phyloP scores from a whole-genome alignment of 2,329 filamentous ascomycete species.

The Talaromyces sp. region DNA sequence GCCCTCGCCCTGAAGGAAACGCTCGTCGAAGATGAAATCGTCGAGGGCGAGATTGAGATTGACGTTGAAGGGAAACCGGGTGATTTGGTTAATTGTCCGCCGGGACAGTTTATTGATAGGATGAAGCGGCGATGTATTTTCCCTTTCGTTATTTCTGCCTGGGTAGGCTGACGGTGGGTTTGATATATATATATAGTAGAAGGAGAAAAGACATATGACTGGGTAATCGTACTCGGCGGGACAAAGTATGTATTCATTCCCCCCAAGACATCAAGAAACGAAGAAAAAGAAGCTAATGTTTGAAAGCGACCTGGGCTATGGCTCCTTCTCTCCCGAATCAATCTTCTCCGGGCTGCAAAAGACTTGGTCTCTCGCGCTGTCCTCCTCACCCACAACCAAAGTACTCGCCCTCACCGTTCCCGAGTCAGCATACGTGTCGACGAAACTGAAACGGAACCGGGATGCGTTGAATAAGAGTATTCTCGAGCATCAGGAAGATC shows the following conservation, averaged over 20 bases:
- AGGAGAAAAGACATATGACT: slow-evolving; percentile 44
- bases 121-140: slow-evolving; percentile 22
- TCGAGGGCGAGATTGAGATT: slow-evolving; percentile 30
- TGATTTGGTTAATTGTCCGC: slow-evolving; percentile 40
- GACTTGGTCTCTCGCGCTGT: slow-evolving; percentile 49
- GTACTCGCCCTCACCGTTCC: slow-evolving; percentile 62
- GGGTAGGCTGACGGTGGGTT: not conserved
- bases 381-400: slow-evolving; percentile 41
- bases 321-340: slow-evolving; percentile 24
- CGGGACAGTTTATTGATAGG: slow-evolving; percentile 26
- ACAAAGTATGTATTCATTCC: slow-evolving; percentile 44
- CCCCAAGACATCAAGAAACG: not conserved
- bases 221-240: slow-evolving; percentile 59
- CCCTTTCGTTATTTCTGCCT: not conserved
- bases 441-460: slow-evolving; percentile 31
- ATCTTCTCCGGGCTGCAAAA: slow-evolving; percentile 49
- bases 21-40: slow-evolving; percentile 18
- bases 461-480: slow-evolving; percentile 52
- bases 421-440: slow-evolving; percentile 38
- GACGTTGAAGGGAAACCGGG: slow-evolving; percentile 49
- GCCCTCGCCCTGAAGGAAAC: slow-evolving; percentile 43
- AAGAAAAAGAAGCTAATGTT: not conserved
- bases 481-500: slow-evolving; percentile 41
- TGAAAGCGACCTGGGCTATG: slow-evolving; percentile 45
- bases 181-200: not conserved